Conservation (phyloP, 2,329 filamentous ascomycete species). For the Fusarium sp. region DNA sequence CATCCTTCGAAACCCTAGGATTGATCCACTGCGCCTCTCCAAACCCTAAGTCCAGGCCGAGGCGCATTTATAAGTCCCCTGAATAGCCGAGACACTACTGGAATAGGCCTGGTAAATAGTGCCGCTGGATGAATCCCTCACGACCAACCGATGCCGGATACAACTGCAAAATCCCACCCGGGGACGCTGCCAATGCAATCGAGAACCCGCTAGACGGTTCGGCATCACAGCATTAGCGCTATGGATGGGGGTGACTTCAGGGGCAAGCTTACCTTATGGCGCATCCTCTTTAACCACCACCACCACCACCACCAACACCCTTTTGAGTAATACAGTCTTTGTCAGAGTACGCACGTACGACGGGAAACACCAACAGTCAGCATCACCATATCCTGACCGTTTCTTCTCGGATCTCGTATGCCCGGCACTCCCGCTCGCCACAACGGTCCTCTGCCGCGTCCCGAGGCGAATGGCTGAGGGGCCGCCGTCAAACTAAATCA, state of each 20-base stretch:
- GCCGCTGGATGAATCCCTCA: constrained; percentile 26
- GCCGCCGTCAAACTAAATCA: constrained; percentile 20
- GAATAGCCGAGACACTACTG: constrained; percentile 28
- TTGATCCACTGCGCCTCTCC: constrained; percentile 29
- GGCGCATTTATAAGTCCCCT: constrained; percentile 19
- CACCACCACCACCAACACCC: neutral
- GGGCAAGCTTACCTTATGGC: constrained; percentile 16
- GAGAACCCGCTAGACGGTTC: constrained; percentile 34
- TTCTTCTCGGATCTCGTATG: constrained; percentile 12
- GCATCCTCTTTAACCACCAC: constrained; percentile 30
- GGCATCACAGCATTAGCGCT: constrained; percentile 32
- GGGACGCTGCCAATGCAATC: constrained; percentile 30
- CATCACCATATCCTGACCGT: constrained; percentile 29
- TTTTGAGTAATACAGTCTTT: constrained; percentile 2
- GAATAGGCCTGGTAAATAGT: constrained; percentile 30
- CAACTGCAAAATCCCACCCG: constrained; percentile 32
- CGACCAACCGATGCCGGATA: constrained; percentile 33
- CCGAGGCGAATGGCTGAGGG: constrained; percentile 4
- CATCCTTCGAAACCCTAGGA: constrained; percentile 28
- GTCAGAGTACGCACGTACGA: neutral
- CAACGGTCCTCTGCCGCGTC: constrained; percentile 3
- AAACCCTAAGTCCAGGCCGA: constrained; percentile 35
- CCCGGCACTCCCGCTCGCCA: constrained; percentile 21
- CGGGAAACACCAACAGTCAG: constrained; percentile 30
- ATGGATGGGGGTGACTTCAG: constrained; percentile 17